These are phyloP conservation scores for Coccinonectria pachysandricola DNA, from an alignment of 2,329 filamentous ascomycete genomes.

Conservation along the genomic window DNA sequence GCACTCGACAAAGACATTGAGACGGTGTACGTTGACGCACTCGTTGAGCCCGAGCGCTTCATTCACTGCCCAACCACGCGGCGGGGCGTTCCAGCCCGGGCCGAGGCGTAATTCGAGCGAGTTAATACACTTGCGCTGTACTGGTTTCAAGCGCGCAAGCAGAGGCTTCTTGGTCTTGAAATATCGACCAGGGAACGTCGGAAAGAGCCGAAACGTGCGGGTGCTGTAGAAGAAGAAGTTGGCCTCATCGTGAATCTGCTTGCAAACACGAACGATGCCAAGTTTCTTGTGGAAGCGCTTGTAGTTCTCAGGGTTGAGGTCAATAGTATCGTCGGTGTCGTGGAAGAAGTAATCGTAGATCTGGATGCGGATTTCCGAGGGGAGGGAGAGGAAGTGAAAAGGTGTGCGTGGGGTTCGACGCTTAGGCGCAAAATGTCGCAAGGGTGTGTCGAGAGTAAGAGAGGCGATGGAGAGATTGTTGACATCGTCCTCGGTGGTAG, in stretches of 20 bases:
- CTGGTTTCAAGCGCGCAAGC: slow-evolving; percentile 52
- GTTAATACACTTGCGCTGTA: slow-evolving; percentile 49
- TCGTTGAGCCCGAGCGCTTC: slow-evolving; percentile 52
- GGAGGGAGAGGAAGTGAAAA: slow-evolving; percentile 58
- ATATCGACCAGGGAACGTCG: slow-evolving; percentile 51
- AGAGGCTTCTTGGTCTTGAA: slow-evolving; percentile 67
- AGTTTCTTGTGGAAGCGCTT: slow-evolving; percentile 50
- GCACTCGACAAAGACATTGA: slow-evolving; percentile 61
- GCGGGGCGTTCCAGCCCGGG: slow-evolving; percentile 62
- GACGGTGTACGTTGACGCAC: slow-evolving; percentile 44
- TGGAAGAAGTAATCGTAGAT: slow-evolving; percentile 57
- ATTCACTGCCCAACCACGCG: slow-evolving; percentile 60
- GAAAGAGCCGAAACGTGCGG: slow-evolving; percentile 56
- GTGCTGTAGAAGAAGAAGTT: slow-evolving; percentile 55
- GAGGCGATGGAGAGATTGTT: slow-evolving; percentile 31
- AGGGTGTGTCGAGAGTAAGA: slow-evolving; percentile 32
- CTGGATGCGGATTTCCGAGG: slow-evolving; percentile 57
- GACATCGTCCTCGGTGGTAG: slow-evolving; percentile 31
- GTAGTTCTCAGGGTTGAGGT: slow-evolving; percentile 58
- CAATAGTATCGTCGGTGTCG: slow-evolving; percentile 43
- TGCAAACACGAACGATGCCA: slow-evolving; percentile 49
- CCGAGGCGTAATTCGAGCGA: slow-evolving; percentile 61
- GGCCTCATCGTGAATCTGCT: slow-evolving; percentile 52
- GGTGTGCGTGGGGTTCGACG: slow-evolving; percentile 28
- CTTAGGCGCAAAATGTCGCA: slow-evolving; percentile 22